Conservation (phyloP, 2,329 filamentous ascomycete genomes). For the Ophiocordyceps unilateralis region DNA sequence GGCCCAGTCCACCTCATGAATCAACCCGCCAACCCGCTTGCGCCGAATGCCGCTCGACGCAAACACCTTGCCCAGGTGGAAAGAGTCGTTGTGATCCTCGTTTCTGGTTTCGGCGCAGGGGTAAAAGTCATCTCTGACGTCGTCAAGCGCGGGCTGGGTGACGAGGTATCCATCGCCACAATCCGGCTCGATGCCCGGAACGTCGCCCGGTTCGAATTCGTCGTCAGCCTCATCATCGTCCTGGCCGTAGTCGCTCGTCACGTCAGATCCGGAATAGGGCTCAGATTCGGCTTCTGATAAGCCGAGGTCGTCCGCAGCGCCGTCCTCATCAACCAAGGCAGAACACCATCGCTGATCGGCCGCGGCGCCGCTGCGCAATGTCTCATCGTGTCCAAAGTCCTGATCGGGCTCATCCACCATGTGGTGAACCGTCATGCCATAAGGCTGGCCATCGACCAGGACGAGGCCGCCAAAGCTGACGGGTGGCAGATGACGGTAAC, state of each 20-base stretch:
- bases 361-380: conserved; percentile 21
- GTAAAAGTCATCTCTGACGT: conserved; percentile 70
- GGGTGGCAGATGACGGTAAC: conserved; percentile 70
- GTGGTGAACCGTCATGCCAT: conserved; percentile 93
- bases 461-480: conserved; percentile 84
- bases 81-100: conserved; percentile 69
- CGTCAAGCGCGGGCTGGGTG: conserved; percentile 82
- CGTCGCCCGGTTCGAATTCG: conserved; percentile 52
- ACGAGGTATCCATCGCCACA: conserved; percentile 65
- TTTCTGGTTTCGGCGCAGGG: conserved; percentile 53
- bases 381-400: conserved; percentile 16
- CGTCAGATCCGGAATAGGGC: conserved; percentile 27
- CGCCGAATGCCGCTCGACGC: conserved; percentile 81
- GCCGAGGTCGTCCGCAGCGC: conserved; percentile 35
- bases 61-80: conserved; percentile 66
- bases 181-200: conserved; percentile 57
- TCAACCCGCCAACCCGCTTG: conserved; percentile 49
- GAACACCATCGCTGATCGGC: conserved; percentile 24
- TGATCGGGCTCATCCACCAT: conserved; percentile 63
- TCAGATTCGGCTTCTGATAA: conserved; percentile 47
- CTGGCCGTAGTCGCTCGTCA: conserved; percentile 34
- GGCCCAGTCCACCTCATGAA: conserved; percentile 93
- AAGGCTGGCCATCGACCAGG: conserved; percentile 65
- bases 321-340: conserved; percentile 20
- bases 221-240: conserved; percentile 34